Conservation (phyloP, 139 green algal genomes). For the Chlorella ohadii region DNA sequence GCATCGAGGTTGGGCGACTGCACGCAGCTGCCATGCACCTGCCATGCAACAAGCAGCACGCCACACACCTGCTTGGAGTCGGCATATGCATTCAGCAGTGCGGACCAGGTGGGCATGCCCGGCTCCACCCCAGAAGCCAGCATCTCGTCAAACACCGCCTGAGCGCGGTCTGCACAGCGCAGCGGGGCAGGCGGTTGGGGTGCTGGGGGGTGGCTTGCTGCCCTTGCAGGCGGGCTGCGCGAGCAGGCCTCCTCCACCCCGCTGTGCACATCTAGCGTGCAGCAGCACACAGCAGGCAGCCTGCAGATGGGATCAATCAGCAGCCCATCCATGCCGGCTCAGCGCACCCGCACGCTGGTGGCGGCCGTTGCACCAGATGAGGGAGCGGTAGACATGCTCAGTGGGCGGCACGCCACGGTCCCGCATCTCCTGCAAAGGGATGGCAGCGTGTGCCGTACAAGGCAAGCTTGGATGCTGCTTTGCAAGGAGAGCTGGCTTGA, state of each 20-base stretch:
- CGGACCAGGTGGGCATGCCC: slow-evolving; percentile 6
- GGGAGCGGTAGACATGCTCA: slow-evolving; percentile 31
- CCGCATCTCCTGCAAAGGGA: slow-evolving; percentile 8
- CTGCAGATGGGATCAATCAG: neutral
- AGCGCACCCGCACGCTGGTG: neutral
- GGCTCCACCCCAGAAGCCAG: slow-evolving; percentile 1
- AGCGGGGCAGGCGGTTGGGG: too few relatives aligned
- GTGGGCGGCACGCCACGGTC: neutral
- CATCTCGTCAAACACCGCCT: slow-evolving; percentile 37
- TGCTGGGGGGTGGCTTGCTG: neutral
- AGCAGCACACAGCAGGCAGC: neutral
- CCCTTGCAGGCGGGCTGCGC: neutral
- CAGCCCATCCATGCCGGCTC: too few relatives aligned
- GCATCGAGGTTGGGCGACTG: too few relatives aligned
- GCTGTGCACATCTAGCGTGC: too few relatives aligned
- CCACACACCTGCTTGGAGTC: slow-evolving; percentile 7
- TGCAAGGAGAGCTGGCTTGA: too few relatives aligned
- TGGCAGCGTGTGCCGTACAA: too few relatives aligned
- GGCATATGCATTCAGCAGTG: slow-evolving; percentile 43
- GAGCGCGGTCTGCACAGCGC: neutral
- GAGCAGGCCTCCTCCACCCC: neutral
- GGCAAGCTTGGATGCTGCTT: too few relatives aligned
- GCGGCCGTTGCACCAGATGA: slow-evolving; percentile 23
- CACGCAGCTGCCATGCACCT: too few relatives aligned
- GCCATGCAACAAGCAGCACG: too few relatives aligned